Conservation (phyloP, 2,329 filamentous ascomycete species). For the Colletotrichum sp. region DNA sequence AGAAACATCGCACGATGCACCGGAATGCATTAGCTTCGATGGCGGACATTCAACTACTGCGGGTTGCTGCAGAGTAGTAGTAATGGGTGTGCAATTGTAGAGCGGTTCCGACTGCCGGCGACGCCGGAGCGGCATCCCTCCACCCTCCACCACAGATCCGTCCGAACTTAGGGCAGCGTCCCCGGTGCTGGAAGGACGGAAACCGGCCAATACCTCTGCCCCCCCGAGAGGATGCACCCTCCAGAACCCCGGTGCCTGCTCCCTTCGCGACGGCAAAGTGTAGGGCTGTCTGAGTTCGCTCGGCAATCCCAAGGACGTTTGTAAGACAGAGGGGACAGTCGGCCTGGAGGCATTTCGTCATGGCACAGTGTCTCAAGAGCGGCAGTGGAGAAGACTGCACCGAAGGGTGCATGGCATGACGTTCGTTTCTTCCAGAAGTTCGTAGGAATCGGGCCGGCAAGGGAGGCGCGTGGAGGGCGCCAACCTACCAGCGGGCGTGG, state of each 20-base stretch:
- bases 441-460: constrained; percentile 18
- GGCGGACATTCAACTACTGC: not conserved
- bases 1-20: not conserved
- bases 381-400: not conserved
- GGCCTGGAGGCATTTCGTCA: constrained; percentile 6
- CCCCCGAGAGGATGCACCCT: not conserved
- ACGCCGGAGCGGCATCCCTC: constrained; percentile 11
- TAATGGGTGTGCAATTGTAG: not conserved
- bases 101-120: not conserved
- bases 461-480: constrained; percentile 8
- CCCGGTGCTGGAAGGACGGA: not conserved
- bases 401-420: constrained; percentile 14
- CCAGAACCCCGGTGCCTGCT: not conserved
- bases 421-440: constrained; percentile 18
- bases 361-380: not conserved
- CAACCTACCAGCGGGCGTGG: constrained; percentile 4
- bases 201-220: not conserved
- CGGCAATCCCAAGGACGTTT: not conserved
- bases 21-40: not conserved
- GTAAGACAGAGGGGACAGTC: not conserved
- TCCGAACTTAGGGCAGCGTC: not conserved
- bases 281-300: not conserved
- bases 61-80: not conserved
- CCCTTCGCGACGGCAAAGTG: not conserved
- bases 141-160: not conserved